phyloP scores from a whole-genome alignment of 1,284 basidiomycete species.

The Moesziomyces sp. region DNA sequence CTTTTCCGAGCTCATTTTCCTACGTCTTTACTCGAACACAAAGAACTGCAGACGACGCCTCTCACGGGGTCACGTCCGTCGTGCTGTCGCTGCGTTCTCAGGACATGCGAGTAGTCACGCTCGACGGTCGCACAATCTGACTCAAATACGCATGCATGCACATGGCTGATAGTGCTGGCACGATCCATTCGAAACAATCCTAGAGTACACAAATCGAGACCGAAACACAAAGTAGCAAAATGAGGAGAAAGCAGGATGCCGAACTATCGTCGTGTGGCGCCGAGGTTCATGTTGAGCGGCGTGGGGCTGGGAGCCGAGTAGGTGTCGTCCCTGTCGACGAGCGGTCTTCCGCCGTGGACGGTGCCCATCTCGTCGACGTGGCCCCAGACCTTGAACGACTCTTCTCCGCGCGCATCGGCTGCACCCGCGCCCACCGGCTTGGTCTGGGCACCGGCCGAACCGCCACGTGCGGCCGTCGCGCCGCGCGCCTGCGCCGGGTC shows the following conservation, averaged over 20 bases:
- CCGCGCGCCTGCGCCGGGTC: conserved; percentile 24
- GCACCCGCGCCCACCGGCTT: conserved; percentile 4
- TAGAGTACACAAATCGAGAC: conserved; percentile 4
- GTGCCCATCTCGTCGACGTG: conserved; percentile 58
- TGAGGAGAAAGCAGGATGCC: no score
- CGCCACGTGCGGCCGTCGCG: conserved; percentile 7
- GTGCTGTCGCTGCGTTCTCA: no score
- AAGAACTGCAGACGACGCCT: no score
- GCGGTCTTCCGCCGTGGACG: conserved; percentile 53
- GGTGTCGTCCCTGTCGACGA: conserved; percentile 57
- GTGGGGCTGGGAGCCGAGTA: conserved; percentile 60
- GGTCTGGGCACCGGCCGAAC: not conserved
- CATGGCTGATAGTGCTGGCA: no score
- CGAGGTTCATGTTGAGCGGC: conserved; percentile 46
- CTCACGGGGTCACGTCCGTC: no score
- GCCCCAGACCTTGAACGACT: conserved; percentile 46
- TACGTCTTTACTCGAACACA: no score
- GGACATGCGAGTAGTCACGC: no score
- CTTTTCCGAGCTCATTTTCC: no score
- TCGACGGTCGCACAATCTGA: no score
- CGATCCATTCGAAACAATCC: not conserved
- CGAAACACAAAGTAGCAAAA: no score
- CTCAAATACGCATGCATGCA: no score
- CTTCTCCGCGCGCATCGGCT: conserved; percentile 19
- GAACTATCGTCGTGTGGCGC: not conserved